Evolutionary conservation across 768 basidiomycete genomes (phyloP).

Genomic region (Neoboletus brunneissimus): DNA sequence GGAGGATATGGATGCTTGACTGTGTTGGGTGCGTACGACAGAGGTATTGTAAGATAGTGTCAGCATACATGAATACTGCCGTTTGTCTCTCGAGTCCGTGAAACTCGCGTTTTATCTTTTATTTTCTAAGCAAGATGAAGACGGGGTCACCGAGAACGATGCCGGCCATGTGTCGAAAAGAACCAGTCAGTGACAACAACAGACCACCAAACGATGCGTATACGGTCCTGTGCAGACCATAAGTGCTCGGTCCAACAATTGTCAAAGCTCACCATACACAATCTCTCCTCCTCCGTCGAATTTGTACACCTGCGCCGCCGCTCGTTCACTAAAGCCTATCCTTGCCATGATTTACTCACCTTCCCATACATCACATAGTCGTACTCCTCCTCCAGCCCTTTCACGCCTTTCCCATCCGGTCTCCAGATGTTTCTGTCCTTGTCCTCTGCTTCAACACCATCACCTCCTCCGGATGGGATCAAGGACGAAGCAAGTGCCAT

Average conservation of each 20-base stretch:
- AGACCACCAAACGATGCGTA: conserved; percentile 97
- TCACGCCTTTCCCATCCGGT: conserved; percentile 76
- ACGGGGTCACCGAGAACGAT: conserved; percentile 93
- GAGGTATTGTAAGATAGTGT: conserved; percentile 7
- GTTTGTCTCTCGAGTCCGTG: neutral
- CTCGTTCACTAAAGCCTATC: conserved; percentile 7
- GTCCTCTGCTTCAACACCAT: conserved; percentile 56
- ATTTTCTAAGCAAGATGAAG: conserved; percentile 84
- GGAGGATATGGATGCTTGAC: conserved; percentile 4
- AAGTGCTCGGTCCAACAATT: neutral
- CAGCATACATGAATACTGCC: neutral
- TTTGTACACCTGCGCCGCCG: conserved; percentile 76
- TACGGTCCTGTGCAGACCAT: conserved; percentile 61
- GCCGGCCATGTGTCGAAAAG: conserved; percentile 85
- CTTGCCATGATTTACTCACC: conserved; percentile 41
- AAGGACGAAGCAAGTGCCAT: conserved; percentile 85
- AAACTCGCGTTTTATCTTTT: conserved; percentile 15
- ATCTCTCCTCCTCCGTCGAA: conserved; percentile 87
- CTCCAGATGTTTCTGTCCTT: conserved; percentile 81
- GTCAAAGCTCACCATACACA: conserved; percentile 50
- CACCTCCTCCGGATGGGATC: conserved; percentile 50
- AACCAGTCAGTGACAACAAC: conserved; percentile 90
- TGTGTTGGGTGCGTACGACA: neutral
- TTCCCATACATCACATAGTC: conserved; percentile 99
- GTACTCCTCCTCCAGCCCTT: conserved; percentile 90